Evolutionary conservation across 2,329 filamentous ascomycete genomes (phyloP), one percentile per base, ranked within the genome.

Genomic region (Acephala macrosclerotiorum): DNA sequence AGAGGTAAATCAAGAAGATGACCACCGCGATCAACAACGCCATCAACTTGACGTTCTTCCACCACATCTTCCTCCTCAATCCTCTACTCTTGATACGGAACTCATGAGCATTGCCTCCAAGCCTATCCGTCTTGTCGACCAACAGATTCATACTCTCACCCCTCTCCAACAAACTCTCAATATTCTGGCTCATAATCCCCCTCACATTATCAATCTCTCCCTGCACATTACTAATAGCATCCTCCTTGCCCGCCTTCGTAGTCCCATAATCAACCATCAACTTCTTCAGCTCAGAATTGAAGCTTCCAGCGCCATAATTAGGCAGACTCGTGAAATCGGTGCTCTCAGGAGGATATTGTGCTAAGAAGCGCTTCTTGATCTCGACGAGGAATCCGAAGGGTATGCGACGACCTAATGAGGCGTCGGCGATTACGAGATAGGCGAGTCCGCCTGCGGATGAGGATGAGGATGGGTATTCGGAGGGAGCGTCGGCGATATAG

Each of bases 11-110:
- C 78, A 92, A 79, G 74, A 92, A 92, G 9, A 92, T 78, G 25
- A 96, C 80, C 1, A 94, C 93, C 53, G 97, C 75, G 3, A 80
- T 83, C 68, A 94, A 76, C 72, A 99, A 79, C 7, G 87, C 90
- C 94, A 98, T 97, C 72, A 99, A 81, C 82, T 96, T 96, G 55
- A 97, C 87, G 78, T 99, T 98, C 89, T 98, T 98, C 95, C 95
- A 98, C 96, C 96, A 99, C 96, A 99, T 98, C 80, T 91, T 87
- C 76, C 96, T 87, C 82, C 96, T 92, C 73, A 99, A 79, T 0
- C 93, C 94, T 29, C 94, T 84, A 77, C 92, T 96, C 72, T 95
- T 85, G 20, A 98, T 90, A 60, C 96, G 84, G 77, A 99, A 99
- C 77, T 99, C 96, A 73, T 90, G 85, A 61, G 96, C 94, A 77